phyloP scores from a whole-genome alignment of 768 basidiomycete species.

The Psilocybe subaeruginosa region DNA sequence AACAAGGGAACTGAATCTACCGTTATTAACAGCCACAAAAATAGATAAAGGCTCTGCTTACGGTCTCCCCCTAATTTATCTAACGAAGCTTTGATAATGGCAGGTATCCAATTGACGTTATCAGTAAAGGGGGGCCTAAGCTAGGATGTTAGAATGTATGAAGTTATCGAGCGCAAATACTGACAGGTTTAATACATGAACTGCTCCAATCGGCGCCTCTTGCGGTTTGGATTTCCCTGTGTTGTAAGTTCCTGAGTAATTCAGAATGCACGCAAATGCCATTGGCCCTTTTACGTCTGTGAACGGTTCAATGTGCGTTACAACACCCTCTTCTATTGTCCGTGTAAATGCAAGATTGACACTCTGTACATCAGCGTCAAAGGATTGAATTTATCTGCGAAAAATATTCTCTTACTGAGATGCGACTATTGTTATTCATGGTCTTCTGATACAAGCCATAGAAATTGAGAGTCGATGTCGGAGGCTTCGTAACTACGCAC shows the following conservation, averaged over 20 bases:
- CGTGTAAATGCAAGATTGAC: slow-evolving; percentile 37
- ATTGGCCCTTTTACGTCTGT: slow-evolving; percentile 32
- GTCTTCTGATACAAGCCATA: slow-evolving; percentile 29
- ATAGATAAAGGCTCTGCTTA: slow-evolving; percentile 30
- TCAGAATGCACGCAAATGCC: slow-evolving; percentile 51
- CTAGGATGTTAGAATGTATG: slow-evolving; percentile 5
- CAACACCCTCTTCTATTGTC: slow-evolving; percentile 43
- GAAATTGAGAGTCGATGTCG: slow-evolving; percentile 40
- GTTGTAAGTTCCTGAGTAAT: slow-evolving; percentile 45
- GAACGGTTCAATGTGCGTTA: slow-evolving; percentile 48
- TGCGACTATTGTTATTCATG: background rate
- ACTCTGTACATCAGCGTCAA: slow-evolving; percentile 27
- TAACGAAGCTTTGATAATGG: slow-evolving; percentile 45
- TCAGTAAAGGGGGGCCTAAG: slow-evolving; percentile 56
- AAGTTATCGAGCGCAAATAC: slow-evolving; percentile 17
- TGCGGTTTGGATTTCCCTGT: slow-evolving; percentile 27
- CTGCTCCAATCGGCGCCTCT: slow-evolving; percentile 48
- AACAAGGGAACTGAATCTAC: slow-evolving; percentile 57
- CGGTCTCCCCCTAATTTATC: slow-evolving; percentile 51
- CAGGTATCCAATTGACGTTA: slow-evolving; percentile 52
- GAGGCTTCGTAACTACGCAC: slow-evolving; percentile 34
- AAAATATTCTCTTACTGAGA: background rate
- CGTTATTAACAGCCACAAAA: slow-evolving; percentile 9
- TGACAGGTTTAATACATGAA: slow-evolving; percentile 59
- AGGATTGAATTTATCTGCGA: background rate